Conservation (phyloP, 2,329 filamentous ascomycete species). For the Diaporthe eres region DNA sequence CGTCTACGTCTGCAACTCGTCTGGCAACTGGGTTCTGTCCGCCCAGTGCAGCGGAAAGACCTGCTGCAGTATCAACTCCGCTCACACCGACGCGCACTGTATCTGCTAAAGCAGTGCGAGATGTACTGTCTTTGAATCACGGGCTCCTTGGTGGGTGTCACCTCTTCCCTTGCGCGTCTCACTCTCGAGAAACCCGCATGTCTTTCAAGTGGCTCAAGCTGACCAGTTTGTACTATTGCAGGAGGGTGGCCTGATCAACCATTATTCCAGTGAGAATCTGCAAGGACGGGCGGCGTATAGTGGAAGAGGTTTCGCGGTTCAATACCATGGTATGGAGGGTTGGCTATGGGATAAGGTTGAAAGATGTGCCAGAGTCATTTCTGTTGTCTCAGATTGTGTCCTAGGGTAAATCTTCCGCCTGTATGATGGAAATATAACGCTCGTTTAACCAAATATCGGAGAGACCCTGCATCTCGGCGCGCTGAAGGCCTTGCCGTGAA, state of each 20-base stretch:
- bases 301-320: not conserved
- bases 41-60: slow-evolving; percentile 5
- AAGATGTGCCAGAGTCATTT: not conserved
- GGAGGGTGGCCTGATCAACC: slow-evolving; percentile 21
- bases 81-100: slow-evolving; percentile 21
- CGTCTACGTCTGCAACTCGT: slow-evolving; percentile 33
- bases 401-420: too few species aligned
- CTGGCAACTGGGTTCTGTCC: slow-evolving; percentile 30
- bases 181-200: not conserved
- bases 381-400: not conserved
- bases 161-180: too few species aligned
- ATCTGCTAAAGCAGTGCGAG: slow-evolving; percentile 3
- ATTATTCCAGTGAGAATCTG: not conserved
- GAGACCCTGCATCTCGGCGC: not conserved
- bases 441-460: not conserved
- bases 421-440: not conserved
- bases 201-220: not conserved
- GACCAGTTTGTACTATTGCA: not conserved
- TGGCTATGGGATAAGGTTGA: not conserved
- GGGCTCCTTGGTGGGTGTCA: not conserved
- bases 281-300: not conserved
- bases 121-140: not conserved
- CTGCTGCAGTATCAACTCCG: slow-evolving; percentile 21
- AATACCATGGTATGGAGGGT: not conserved
- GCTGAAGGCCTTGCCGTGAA: too few species aligned